Evolutionary conservation across 345 rosid genomes (phyloP), one percentile per base, ranked within the genome.

Genomic region (Clausena lansium): DNA sequence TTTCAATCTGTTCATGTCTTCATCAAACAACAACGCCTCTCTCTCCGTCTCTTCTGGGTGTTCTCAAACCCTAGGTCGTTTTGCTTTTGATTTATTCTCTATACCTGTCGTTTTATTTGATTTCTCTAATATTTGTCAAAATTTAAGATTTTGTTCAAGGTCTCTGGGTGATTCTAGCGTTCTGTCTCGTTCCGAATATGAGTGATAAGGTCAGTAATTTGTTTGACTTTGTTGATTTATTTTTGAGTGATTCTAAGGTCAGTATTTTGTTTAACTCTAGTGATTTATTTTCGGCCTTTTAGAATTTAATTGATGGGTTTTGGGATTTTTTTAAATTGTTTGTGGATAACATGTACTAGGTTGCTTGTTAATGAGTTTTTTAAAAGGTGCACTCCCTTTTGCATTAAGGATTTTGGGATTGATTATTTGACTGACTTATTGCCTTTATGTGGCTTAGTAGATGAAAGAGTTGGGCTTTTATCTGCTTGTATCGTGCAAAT

Each of bases 191-290:
- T 20, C 79, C 60, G 81, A 82, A 77, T 83, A 95, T 93, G 98
- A 92, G 84, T 83, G 88, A 83, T 76, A 91, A 93, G 93, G 98
- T 95, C 41, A 30, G 80, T 65, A 19, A 22, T 65, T 65, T 65
- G 69, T 41, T 35, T 9, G 69, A 24, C 39, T 32, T 28, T 19
- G 10, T 13, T 38, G 39, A n/a, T 70, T 50, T 15, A 4, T 64
- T 41, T n/a, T 57, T 93, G 98, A 92, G 84, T 83, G 88, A 83
- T 79, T 82, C 92, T 76, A 91, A 93, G 93, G 98, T 95, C 41
- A 30, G 80, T 65, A 19, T 36, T 65, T 65, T 65, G 69, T 41
- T 35, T 9, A 47, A 24, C 39, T 32, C 35, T 19, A 17, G 14
- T 38, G 39, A n/a, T 70, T 50, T 15, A 4, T 64, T 41, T n/a